Evolutionary conservation across 345 rosid genomes (phyloP).

Genomic region (Arabidopsis suecica): DNA sequence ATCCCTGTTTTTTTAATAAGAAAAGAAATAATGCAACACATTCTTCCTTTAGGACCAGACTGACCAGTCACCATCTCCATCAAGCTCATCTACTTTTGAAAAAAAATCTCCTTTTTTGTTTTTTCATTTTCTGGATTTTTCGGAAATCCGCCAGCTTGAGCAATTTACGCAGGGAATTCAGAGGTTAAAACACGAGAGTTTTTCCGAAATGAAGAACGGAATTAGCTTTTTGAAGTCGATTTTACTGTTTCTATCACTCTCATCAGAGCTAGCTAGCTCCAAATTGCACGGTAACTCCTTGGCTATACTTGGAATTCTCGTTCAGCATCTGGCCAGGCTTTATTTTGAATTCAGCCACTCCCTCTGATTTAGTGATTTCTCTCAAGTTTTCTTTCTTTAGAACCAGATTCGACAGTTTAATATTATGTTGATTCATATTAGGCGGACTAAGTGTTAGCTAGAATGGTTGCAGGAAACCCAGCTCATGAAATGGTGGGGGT

Average conservation of each 20-base stretch:
- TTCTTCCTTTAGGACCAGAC: too few species aligned
- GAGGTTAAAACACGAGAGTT: background rate
- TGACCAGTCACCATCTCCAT: conserved; percentile 7
- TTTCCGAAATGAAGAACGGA: conserved; percentile 23
- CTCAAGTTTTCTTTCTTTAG: conserved; percentile 4
- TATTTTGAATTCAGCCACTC: too few species aligned
- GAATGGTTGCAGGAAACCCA: conserved; percentile 62
- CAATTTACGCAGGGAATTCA: background rate
- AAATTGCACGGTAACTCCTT: conserved; percentile 55
- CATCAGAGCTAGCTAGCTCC: conserved; percentile 58
- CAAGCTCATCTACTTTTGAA: background rate
- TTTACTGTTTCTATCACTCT: conserved; percentile 47
- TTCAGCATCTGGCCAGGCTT: background rate
- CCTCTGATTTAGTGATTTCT: background rate
- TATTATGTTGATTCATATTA: background rate
- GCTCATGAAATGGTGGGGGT: conserved; percentile 77
- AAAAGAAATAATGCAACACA: background rate
- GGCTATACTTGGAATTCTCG: conserved; percentile 14
- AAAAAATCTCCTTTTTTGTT: too few species aligned
- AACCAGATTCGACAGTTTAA: background rate
- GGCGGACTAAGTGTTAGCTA: conserved; percentile 11
- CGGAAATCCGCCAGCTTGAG: conserved; percentile 1
- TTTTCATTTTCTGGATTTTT: background rate
- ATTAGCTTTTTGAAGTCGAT: conserved; percentile 39
- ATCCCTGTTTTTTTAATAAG: background rate